A percentile compares a stretch with the other conserved stretches of the same genome.
Evolutionary conservation across 1,284 basidiomycete species (phyloP).

Genomic region (Phellopilus nigrolimitatus): DNA sequence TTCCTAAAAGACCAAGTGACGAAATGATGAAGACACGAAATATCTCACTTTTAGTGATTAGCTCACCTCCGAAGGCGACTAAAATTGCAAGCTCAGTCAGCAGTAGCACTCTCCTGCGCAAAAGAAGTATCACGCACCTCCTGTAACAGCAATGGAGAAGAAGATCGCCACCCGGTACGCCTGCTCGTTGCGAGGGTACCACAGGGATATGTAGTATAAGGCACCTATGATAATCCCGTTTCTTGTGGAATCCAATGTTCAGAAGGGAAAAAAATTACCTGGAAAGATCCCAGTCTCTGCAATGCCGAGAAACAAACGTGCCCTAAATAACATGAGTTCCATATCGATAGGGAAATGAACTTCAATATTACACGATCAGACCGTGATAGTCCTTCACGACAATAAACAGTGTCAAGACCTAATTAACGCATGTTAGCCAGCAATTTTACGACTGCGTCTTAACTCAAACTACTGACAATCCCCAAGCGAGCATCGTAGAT

Average conservation of each 20-base stretch:
- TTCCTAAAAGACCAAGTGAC: no score
- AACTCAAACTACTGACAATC: slow-evolving; percentile 32
- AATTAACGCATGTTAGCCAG: background rate
- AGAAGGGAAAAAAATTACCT: slow-evolving; percentile 29
- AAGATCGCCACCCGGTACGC: slow-evolving; percentile 52
- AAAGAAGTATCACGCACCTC: slow-evolving; percentile 30
- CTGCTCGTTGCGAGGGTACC: slow-evolving; percentile 48
- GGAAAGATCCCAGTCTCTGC: slow-evolving; percentile 52
- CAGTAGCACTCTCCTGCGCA: background rate
- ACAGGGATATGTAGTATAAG: slow-evolving; percentile 49
- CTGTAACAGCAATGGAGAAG: slow-evolving; percentile 52
- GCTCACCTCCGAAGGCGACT: slow-evolving; percentile 37
- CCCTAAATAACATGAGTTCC: slow-evolving; percentile 29
- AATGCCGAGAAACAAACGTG: slow-evolving; percentile 46
- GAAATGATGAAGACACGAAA: no score
- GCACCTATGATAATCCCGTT: no score
- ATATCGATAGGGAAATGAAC: background rate
- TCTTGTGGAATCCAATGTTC: no score
- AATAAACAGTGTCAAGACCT: slow-evolving; percentile 33
- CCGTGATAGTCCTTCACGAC: slow-evolving; percentile 32
- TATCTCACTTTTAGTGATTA: slow-evolving; percentile 32
- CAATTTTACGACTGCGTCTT: background rate
- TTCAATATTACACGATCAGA: slow-evolving; percentile 27
- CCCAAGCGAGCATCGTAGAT: slow-evolving; percentile 30
- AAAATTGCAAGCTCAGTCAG: background rate